Base-by-base conservation (phyloP, 257 asterid species). In the Asclepias syriaca region DNA sequence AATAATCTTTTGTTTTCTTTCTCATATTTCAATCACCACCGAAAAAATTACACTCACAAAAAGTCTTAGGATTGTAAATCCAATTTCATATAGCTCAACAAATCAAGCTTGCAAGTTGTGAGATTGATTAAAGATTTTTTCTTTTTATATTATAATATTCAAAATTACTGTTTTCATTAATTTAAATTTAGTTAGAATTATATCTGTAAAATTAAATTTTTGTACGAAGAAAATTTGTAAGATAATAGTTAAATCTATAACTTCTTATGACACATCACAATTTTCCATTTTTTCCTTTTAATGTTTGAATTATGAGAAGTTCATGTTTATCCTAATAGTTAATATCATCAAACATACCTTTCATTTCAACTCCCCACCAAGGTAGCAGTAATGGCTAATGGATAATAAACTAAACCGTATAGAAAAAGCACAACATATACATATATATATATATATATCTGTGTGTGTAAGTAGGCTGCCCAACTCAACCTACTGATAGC, bases 391-490 rank as follows among this genome's bases (percentile, higher is more conserved):
- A 66, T 46, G 71, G 22, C 9, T 24, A 0, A 8, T 45, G 8
- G 15, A 45, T 22, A 58, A 58, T 3, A 3, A 9, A 58, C 37
- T 3, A 3, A 9, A 58, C 37, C n/a, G 29, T 14, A 16, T 32
- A 60, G 43, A 72, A 57, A 57, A 59, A 3, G 13, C 21, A 48
- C 24, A 40, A 50, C 19, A 48, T 7, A 43, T 9, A 43, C 1
- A 6, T 8, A 43, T 9, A 43, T 9, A 43, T 9, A 8, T 1
- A 0, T 9, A 1, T 43, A 1, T 43, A 1, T 43, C 1, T 40
- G 7, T 40, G 10, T 43, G 2, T 32, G 32, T 59, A 29, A 59
- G 60, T 72, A 72, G 75, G 59, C 59, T 43, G 58, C 75, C 75
- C 40, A 71, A 71, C 68, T 58, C 68, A 54, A 45, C 75, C 68